A percentile compares a stretch with the other conserved stretches of the same genome.
These are phyloP conservation scores for Gomphus bonarii DNA, from an alignment of 1,284 basidiomycete genomes.

Conservation along the genomic window DNA sequence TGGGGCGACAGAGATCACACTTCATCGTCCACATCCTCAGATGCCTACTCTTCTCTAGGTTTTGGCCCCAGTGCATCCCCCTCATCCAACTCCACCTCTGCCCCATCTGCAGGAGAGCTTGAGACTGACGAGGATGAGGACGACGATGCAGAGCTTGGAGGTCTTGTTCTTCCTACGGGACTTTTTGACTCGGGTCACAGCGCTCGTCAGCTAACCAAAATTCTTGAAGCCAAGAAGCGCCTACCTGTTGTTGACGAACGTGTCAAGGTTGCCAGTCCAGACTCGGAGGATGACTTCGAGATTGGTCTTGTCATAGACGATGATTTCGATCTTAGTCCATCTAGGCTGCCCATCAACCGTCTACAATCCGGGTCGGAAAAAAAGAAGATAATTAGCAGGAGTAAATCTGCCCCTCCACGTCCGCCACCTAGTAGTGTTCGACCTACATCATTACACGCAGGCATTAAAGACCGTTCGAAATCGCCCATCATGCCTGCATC, in stretches of 20 bases:
- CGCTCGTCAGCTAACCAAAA: slow-evolving; percentile 53
- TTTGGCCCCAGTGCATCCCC: slow-evolving; percentile 43
- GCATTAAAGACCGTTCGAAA: slow-evolving; percentile 49
- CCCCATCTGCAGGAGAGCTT: slow-evolving; percentile 53
- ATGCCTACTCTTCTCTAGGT: slow-evolving; percentile 67
- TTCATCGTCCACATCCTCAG: slow-evolving; percentile 64
- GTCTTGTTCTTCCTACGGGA: slow-evolving; percentile 62
- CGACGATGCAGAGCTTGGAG: slow-evolving; percentile 63
- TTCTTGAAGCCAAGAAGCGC: slow-evolving; percentile 68
- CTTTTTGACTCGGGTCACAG: slow-evolving; percentile 63
- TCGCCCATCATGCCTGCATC: slow-evolving; percentile 61
- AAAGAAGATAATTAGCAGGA: slow-evolving; percentile 27
- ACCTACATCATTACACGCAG: slow-evolving; percentile 44
- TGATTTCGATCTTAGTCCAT: slow-evolving; percentile 69
- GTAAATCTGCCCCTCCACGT: slow-evolving; percentile 48
- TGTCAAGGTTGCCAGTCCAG: slow-evolving; percentile 33
- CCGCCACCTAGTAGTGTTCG: slow-evolving; percentile 33
- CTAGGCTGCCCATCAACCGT: slow-evolving; percentile 46
- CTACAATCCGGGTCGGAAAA: slow-evolving; percentile 30
- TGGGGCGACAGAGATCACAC: slow-evolving; percentile 78
- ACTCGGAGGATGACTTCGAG: slow-evolving; percentile 75
- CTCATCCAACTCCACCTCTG: slow-evolving; percentile 59
- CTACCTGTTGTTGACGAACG: slow-evolving; percentile 35
- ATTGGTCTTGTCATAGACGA: slow-evolving; percentile 71
- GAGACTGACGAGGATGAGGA: slow-evolving; percentile 60